Conservation (phyloP, 768 basidiomycete genomes). For the Boletellus emodensis region DNA sequence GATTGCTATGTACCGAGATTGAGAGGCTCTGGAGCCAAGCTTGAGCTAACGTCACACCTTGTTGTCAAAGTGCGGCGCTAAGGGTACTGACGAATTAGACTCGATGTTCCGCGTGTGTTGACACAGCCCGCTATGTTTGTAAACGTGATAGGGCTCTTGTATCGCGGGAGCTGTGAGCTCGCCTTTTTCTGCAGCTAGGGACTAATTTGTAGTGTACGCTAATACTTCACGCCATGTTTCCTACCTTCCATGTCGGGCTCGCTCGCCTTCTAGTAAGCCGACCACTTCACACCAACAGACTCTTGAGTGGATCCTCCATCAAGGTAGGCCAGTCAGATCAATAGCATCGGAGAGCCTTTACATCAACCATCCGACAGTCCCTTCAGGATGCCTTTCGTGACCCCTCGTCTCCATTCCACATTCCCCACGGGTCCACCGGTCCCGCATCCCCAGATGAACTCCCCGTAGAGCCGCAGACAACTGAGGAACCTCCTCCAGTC, state of each 20-base stretch:
- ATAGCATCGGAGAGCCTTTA: background rate
- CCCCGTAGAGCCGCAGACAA: constrained; percentile 6
- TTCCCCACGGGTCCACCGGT: constrained; percentile 55
- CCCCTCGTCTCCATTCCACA: constrained; percentile 61
- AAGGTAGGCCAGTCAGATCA: constrained; percentile 13
- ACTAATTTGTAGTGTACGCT: no score
- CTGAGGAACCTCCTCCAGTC: constrained; percentile 6
- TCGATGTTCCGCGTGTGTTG: no score
- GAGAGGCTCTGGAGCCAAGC: no score
- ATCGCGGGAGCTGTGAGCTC: no score
- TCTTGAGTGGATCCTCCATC: constrained; percentile 24
- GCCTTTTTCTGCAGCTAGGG: no score
- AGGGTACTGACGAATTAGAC: no score
- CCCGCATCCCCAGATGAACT: constrained; percentile 55
- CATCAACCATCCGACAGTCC: constrained; percentile 36
- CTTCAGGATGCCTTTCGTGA: constrained; percentile 60
- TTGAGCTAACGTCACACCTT: no score
- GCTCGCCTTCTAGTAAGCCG: constrained; percentile 1
- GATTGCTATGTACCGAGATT: no score
- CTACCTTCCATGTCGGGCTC: background rate
- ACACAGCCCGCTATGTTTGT: no score
- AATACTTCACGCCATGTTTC: constrained; percentile 7
- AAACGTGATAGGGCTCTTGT: no score
- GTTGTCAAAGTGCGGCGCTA: no score
- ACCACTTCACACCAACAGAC: background rate